These are phyloP conservation scores for Solanum chiquidenum DNA, from an alignment of 257 asterid genomes.

Conservation along the genomic window DNA sequence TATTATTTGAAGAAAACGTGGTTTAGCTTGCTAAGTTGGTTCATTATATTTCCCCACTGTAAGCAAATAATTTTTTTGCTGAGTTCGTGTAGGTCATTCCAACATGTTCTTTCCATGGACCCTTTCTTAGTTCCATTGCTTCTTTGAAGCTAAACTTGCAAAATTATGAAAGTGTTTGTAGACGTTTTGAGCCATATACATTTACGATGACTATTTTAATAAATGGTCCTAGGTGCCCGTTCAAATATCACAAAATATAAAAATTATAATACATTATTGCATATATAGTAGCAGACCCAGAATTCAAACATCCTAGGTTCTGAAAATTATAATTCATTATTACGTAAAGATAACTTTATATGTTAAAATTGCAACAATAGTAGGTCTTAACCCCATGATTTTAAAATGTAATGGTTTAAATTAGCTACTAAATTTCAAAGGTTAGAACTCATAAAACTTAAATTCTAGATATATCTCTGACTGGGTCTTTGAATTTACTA, in stretches of 20 bases:
- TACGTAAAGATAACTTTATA: too few species aligned
- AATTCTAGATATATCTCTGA: background rate
- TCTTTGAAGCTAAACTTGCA: background rate
- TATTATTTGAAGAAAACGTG: background rate
- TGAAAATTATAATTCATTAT: too few species aligned
- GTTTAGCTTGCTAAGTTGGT: too few species aligned
- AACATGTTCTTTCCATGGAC: background rate
- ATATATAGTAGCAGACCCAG: too few species aligned
- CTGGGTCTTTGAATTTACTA: background rate
- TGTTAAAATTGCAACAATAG: too few species aligned
- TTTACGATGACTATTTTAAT: background rate
- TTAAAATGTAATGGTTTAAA: too few species aligned
- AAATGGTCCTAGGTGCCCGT: background rate
- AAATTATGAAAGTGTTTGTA: background rate
- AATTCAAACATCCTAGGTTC: background rate
- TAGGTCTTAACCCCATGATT: too few species aligned
- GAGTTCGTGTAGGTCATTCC: background rate
- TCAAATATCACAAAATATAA: background rate
- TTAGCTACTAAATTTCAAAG: background rate
- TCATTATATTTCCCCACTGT: background rate
- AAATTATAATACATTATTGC: too few species aligned
- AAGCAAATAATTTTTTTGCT: background rate
- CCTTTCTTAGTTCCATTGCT: background rate
- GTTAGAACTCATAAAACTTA: background rate
- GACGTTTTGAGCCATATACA: background rate